These are phyloP conservation scores for Lasiodiplodia theobromae DNA, from an alignment of 2,329 filamentous ascomycete genomes.

Conservation along the genomic window DNA sequence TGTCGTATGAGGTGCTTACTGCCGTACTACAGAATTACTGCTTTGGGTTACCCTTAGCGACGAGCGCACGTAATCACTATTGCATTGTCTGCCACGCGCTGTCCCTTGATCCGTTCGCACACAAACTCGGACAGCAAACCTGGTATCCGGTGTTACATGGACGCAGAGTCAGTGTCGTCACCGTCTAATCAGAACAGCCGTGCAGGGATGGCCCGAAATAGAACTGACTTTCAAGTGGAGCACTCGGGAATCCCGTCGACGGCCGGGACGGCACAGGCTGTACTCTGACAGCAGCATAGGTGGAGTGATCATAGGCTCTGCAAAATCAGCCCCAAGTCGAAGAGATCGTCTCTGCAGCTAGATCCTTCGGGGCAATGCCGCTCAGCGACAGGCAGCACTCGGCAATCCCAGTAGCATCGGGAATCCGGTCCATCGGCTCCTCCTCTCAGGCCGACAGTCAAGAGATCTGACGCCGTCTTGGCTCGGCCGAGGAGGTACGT, in stretches of 20 bases:
- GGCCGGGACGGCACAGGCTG: neutral
- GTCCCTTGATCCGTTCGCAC: neutral
- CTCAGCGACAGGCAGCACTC: conserved; percentile 11
- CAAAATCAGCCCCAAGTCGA: neutral
- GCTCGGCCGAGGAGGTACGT: conserved; percentile 18
- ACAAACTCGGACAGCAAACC: neutral
- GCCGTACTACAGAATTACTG: neutral
- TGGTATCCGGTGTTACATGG: conserved; percentile 7
- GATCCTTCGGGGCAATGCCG: conserved; percentile 12
- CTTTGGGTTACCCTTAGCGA: neutral
- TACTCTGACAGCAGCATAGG: conserved; percentile 1
- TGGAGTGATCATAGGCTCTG: conserved; percentile 7
- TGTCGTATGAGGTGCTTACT: conserved; percentile 14
- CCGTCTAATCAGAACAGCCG: neutral
- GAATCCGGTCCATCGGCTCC: conserved; percentile 12
- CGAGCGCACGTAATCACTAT: neutral
- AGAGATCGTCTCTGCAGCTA: conserved; percentile 7
- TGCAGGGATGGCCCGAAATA: conserved; percentile 19
- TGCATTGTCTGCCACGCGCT: neutral
- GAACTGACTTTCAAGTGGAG: neutral
- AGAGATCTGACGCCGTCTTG: conserved; percentile 14
- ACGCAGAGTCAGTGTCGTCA: neutral
- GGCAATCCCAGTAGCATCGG: conserved; percentile 7
- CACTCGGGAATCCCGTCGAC: neutral
- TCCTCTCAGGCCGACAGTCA: neutral